Conservation (phyloP, 805 yeast genomes). For the Suhomyces prunicola region DNA sequence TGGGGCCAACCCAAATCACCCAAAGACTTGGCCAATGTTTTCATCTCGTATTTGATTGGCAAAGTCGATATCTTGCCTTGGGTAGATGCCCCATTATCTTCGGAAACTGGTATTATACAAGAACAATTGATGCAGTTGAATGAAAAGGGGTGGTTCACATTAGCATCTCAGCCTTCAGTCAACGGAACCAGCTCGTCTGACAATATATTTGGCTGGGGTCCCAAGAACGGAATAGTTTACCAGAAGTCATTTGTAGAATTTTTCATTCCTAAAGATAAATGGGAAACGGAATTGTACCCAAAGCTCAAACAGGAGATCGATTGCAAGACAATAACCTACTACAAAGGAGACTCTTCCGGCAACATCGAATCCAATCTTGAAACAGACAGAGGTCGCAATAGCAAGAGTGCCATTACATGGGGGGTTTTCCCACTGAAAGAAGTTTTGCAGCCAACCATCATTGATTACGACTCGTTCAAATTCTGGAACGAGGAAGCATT, state of each 20-base stretch:
- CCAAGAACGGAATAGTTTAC: constrained; percentile 78
- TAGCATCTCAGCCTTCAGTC: constrained; percentile 95
- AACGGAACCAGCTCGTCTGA: constrained; percentile 78
- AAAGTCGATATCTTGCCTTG: constrained; percentile 83
- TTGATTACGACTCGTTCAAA: constrained; percentile 86
- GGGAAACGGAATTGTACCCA: constrained; percentile 58
- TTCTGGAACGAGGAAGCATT: constrained; percentile 98
- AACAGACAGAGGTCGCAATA: constrained; percentile 26
- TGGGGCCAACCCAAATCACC: constrained; percentile 77
- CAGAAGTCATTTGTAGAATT: constrained; percentile 90
- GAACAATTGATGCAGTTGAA: constrained; percentile 83
- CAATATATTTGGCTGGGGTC: constrained; percentile 97
- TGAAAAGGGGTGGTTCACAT: constrained; percentile 71
- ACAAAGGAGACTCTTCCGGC: constrained; percentile 63
- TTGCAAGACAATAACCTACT: constrained; percentile 62
- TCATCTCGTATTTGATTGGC: constrained; percentile 69
- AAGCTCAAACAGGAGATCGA: constrained; percentile 38
- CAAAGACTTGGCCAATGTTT: constrained; percentile 61
- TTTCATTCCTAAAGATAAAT: constrained; percentile 68
- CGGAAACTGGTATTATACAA: constrained; percentile 91
- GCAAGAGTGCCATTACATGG: constrained; percentile 90
- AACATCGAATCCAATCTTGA: constrained; percentile 59
- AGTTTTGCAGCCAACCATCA: constrained; percentile 85
- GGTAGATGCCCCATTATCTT: constrained; percentile 80
- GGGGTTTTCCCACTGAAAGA: constrained; percentile 93